Conservation (phyloP, 768 basidiomycete genomes). For the button mushroom (Agaricus bisporus) region DNA sequence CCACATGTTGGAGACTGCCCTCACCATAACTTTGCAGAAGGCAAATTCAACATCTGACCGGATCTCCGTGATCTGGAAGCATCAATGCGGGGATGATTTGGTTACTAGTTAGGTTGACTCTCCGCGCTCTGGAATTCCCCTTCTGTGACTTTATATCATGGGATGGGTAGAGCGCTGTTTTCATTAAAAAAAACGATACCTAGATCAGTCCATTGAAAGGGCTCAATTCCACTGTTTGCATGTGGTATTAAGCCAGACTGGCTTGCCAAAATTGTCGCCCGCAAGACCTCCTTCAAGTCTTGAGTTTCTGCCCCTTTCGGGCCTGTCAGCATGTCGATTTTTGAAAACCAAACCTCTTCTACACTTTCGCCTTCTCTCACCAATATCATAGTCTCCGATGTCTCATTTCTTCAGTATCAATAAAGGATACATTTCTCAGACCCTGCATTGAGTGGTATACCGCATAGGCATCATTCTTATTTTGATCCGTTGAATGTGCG, state of each 20-base stretch:
- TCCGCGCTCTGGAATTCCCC: not conserved
- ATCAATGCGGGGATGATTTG: no score
- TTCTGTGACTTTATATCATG: not conserved
- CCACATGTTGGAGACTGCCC: slow-evolving; percentile 5
- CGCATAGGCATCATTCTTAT: no score
- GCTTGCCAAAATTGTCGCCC: not conserved
- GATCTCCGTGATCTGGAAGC: not conserved
- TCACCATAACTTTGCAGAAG: slow-evolving; percentile 3
- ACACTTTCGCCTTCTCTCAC: no score
- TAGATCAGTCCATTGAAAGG: not conserved
- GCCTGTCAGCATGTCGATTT: no score
- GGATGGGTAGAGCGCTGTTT: not conserved
- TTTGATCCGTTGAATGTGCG: no score
- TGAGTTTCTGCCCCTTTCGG: no score
- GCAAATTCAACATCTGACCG: not conserved
- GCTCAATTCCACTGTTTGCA: not conserved
- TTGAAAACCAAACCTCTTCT: no score
- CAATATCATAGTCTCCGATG: not conserved
- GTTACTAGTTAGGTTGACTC: not conserved
- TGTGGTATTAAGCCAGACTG: not conserved
- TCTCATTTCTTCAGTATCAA: no score
- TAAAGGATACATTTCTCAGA: not conserved
- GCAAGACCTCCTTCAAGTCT: not conserved
- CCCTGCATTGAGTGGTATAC: no score
- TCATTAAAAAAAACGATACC: not conserved